phyloP scores from a whole-genome alignment of 305 asterid species.

The Ajuga reptans region DNA sequence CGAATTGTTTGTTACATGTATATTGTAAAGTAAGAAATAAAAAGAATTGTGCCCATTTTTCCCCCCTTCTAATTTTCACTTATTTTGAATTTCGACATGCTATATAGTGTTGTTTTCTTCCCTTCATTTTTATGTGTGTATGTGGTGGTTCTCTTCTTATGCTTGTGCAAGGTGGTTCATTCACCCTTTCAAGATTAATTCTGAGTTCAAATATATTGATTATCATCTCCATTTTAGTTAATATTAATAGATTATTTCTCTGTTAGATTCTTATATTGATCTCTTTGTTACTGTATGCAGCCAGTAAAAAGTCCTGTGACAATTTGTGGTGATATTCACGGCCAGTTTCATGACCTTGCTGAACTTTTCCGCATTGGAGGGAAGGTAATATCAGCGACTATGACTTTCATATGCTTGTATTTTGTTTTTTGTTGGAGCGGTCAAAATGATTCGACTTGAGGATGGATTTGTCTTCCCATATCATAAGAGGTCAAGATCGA shows the following conservation, averaged over 20 bases:
- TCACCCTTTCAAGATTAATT: not conserved
- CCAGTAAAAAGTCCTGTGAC: constrained; percentile 98
- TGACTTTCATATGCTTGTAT: constrained; percentile 17
- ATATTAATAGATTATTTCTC: not conserved
- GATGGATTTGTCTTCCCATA: constrained; percentile 20
- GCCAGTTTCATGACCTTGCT: constrained; percentile 95
- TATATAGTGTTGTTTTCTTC: not conserved
- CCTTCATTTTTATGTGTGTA: too few species aligned
- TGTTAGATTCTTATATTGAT: constrained; percentile 19
- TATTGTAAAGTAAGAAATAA: not conserved
- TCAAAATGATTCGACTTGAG: constrained; percentile 7
- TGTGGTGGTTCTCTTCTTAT: too few species aligned
- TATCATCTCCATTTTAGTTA: not conserved
- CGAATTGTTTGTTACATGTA: not conserved
- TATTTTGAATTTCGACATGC: not conserved
- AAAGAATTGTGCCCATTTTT: too few species aligned
- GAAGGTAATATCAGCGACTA: constrained; percentile 48
- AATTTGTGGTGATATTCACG: constrained; percentile 96
- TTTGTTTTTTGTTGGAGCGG: constrained; percentile 9
- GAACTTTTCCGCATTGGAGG: constrained; percentile 99
- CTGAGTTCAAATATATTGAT: not conserved
- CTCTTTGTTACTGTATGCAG: constrained; percentile 44
- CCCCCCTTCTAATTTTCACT: too few species aligned
- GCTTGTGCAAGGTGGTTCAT: not conserved
- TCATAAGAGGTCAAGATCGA: constrained; percentile 21